Conservation (phyloP, 164 flowering plant genomes). For the Vitis riparia region DNA sequence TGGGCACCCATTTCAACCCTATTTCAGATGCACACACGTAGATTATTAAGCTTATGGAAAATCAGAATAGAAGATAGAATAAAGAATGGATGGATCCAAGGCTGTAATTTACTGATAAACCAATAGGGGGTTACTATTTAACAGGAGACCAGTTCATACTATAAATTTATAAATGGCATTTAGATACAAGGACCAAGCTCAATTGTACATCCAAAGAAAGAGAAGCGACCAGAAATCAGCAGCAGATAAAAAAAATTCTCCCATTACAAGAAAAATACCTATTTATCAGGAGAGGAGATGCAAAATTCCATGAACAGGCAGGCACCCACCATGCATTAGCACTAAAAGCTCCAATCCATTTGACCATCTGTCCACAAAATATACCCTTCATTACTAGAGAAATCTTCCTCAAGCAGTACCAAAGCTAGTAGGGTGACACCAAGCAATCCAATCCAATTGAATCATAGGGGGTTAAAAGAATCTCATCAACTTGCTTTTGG, state of each 20-base stretch:
- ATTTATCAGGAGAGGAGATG: neutral
- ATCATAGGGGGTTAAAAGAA: too few relatives aligned
- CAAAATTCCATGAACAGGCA: constrained; percentile 26
- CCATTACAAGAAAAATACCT: neutral
- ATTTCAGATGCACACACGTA: too few relatives aligned
- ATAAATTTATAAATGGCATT: constrained; percentile 1
- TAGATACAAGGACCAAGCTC: constrained; percentile 23
- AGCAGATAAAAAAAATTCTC: neutral
- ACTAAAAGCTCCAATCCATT: constrained; percentile 6
- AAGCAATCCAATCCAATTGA: too few relatives aligned
- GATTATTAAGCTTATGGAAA: too few relatives aligned
- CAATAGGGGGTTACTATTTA: neutral
- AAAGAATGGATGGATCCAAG: too few relatives aligned
- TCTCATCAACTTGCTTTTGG: neutral
- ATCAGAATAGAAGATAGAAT: too few relatives aligned
- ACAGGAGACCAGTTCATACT: neutral
- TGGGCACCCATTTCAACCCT: too few relatives aligned
- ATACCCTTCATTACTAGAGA: neutral
- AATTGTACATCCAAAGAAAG: constrained; percentile 8
- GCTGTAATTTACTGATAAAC: neutral
- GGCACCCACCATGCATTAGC: constrained; percentile 12
- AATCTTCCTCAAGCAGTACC: constrained; percentile 1
- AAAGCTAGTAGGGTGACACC: neutral
- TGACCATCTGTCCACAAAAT: neutral
- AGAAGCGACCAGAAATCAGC: neutral